phyloP scores from a whole-genome alignment of 2,329 filamentous ascomycete genomes.

The Didymellaceae sp. region DNA sequence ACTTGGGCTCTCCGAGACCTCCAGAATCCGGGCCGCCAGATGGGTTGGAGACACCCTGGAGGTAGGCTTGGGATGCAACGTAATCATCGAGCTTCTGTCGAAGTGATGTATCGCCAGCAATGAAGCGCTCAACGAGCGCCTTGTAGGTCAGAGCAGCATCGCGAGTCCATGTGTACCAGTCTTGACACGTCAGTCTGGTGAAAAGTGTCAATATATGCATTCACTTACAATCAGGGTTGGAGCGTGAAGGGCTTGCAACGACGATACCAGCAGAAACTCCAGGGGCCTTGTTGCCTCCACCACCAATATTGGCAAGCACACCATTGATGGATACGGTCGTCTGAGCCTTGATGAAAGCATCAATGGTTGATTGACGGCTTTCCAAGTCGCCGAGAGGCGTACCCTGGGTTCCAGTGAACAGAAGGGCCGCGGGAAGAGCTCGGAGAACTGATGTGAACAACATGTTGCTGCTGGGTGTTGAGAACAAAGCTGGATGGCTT shows the following conservation, averaged over 20 bases:
- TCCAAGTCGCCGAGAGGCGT: slow-evolving; percentile 17
- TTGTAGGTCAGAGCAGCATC: slow-evolving; percentile 76
- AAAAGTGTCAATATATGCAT: neutral
- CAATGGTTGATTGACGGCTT: slow-evolving; percentile 21
- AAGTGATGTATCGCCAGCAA: slow-evolving; percentile 63
- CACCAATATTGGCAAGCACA: slow-evolving; percentile 64
- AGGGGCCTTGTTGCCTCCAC: slow-evolving; percentile 55
- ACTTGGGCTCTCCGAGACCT: slow-evolving; percentile 76
- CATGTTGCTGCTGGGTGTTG: slow-evolving; percentile 15
- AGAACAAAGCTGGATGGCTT: slow-evolving; percentile 5
- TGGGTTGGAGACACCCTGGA: slow-evolving; percentile 73
- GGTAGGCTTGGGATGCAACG: slow-evolving; percentile 68
- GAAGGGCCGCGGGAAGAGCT: slow-evolving; percentile 23
- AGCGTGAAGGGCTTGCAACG: slow-evolving; percentile 63
- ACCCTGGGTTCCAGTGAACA: slow-evolving; percentile 15
- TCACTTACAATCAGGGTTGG: slow-evolving; percentile 59
- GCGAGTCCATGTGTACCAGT: slow-evolving; percentile 81
- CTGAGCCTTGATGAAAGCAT: slow-evolving; percentile 53
- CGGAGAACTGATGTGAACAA: slow-evolving; percentile 23
- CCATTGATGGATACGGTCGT: slow-evolving; percentile 58
- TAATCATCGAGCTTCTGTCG: slow-evolving; percentile 71
- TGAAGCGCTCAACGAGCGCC: slow-evolving; percentile 70
- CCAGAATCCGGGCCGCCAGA: slow-evolving; percentile 62
- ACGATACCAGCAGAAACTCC: slow-evolving; percentile 60
- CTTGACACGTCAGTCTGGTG: slow-evolving; percentile 48